Conservation (phyloP, 352 stramenopile species). For the Phytophthora nicotianae region DNA sequence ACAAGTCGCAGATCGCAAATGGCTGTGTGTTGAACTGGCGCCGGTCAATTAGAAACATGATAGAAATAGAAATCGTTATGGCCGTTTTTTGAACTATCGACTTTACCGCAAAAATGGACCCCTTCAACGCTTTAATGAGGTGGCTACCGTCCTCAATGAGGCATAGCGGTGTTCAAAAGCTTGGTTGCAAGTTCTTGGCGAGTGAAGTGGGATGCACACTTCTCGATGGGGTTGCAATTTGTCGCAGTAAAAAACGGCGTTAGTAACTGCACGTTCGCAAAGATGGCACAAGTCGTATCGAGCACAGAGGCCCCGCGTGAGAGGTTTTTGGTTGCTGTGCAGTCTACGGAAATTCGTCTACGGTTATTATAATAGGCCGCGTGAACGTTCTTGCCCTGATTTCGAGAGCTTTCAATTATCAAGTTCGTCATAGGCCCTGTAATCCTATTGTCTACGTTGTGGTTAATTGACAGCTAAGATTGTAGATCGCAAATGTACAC, state of each 20-base stretch:
- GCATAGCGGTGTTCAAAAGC: background rate
- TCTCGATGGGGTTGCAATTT: constrained; percentile 21
- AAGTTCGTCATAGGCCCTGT: no score
- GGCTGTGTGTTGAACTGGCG: constrained; percentile 54
- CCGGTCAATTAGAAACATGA: constrained; percentile 17
- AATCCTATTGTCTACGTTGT: no score
- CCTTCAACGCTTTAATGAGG: constrained; percentile 9
- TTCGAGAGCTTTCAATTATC: no score
- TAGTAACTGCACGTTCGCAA: constrained; percentile 1
- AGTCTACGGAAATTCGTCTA: no score
- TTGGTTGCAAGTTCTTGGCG: background rate
- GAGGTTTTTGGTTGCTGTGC: no score
- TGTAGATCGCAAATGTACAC: no score
- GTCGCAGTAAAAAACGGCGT: constrained; percentile 8
- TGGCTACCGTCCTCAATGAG: constrained; percentile 4
- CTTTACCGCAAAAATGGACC: constrained; percentile 8
- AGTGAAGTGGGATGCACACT: constrained; percentile 1
- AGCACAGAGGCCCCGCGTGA: no score
- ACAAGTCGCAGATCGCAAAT: constrained; percentile 35
- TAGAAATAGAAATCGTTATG: constrained; percentile 17
- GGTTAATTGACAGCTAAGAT: no score
- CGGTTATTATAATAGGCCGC: no score
- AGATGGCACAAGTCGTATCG: no score
- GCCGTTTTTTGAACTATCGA: background rate
- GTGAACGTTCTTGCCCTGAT: no score